phyloP scores from a whole-genome alignment of 257 asterid genomes.

The Striga asiatica region DNA sequence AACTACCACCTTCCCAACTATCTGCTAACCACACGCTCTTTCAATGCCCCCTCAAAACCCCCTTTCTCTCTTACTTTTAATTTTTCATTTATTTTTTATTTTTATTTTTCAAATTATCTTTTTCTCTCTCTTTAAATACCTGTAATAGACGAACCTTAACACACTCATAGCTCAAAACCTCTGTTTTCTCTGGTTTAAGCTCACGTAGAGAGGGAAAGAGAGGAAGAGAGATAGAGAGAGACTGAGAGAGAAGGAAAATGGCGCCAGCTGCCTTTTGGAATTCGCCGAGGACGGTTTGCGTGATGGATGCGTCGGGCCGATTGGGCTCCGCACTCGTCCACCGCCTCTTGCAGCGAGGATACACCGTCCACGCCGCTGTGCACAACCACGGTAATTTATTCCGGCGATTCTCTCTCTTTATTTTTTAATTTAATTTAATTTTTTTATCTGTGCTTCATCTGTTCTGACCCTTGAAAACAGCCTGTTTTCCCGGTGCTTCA shows the following conservation, averaged over 20 bases:
- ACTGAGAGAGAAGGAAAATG: too few species aligned
- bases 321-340: slow-evolving; percentile 67
- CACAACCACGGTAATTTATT: slow-evolving; percentile 35
- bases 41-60: slow-evolving; percentile 22
- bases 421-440: neutral
- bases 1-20: slow-evolving; percentile 51
- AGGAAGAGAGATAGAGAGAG: too few species aligned
- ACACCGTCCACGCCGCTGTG: slow-evolving; percentile 83
- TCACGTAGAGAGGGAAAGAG: neutral
- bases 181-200: neutral
- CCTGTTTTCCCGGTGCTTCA: neutral
- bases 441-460: neutral
- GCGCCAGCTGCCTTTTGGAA: slow-evolving; percentile 31
- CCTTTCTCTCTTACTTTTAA: neutral
- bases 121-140: slow-evolving; percentile 24
- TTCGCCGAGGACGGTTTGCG: slow-evolving; percentile 51
- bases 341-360: slow-evolving; percentile 63
- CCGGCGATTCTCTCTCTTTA: neutral
- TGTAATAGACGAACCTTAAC: neutral
- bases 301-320: slow-evolving; percentile 81
- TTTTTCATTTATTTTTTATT: neutral
- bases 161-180: neutral
- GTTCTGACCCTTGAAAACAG: neutral
- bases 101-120: too few species aligned
- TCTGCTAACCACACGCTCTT: slow-evolving; percentile 46